Evolutionary conservation across 345 rosid species (phyloP).

Genomic region (Eucalyptus melliodora): DNA sequence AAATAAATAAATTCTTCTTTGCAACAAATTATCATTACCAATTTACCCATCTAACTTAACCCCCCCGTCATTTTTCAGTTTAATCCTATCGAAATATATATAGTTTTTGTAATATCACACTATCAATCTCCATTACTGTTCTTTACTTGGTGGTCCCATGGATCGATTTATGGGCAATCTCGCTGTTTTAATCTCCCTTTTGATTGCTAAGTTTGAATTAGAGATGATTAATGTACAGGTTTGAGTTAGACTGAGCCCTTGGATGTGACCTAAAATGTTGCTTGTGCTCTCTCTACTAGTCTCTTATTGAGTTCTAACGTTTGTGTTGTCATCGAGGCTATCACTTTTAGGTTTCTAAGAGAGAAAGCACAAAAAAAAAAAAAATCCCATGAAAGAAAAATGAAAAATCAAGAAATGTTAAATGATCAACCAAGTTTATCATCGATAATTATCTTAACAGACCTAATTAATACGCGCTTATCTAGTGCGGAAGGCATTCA

Average conservation of each 20-base stretch:
- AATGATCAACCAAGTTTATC: too few relatives aligned
- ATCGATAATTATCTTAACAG: not conserved
- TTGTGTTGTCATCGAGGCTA: not conserved
- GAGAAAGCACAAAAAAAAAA: not conserved
- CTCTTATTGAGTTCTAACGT: not conserved
- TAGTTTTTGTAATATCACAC: not conserved
- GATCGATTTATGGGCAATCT: accelerated
- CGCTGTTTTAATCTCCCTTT: accelerated
- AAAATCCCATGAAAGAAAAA: not conserved
- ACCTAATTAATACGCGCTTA: not conserved
- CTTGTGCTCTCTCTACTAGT: not conserved
- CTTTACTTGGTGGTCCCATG: accelerated
- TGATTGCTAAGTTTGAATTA: not conserved
- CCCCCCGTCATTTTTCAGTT: not conserved
- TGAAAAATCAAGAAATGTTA: not conserved
- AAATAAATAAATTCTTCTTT: not conserved
- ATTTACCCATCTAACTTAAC: not conserved
- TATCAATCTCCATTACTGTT: not conserved
- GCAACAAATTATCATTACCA: not conserved
- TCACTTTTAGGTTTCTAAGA: not conserved
- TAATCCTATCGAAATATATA: not conserved
- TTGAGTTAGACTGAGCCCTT: not conserved
- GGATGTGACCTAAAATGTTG: not conserved
- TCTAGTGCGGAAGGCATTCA: not conserved
- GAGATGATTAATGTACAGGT: not conserved